Evolutionary conservation across 257 asterid genomes (phyloP), one percentile per base, ranked within the genome.

Genomic region (Fraxinus americana): DNA sequence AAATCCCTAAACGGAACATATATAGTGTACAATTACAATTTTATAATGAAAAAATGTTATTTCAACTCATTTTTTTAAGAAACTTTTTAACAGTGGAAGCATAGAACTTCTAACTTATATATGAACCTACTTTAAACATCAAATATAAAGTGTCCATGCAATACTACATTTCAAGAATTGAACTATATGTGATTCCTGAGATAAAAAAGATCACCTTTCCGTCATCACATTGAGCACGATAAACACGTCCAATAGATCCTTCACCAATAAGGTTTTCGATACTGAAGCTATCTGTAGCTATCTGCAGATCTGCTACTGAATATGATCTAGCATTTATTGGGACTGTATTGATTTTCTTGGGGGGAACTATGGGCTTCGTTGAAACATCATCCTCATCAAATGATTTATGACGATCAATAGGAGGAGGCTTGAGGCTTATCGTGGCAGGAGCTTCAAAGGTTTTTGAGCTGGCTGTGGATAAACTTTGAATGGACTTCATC

Each of bases 251-350:
- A 25, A 90, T 76, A 71, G 98, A 89, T 78, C 99, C 99, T 86
- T 94, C 99, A 0, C 98, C 98, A 38, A 94, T 80, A 78, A 92
- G 94, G 84, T 90, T 91, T 4, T 91, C 99, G 4, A 78, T 87
- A 77, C 68, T 89, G 87, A 94, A 94, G 88, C 97, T 94, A 77
- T 91, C 92, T 1, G 99, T 94, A 32, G 98, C 98, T 83, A 92
- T 91, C 91, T 93, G 98, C 79, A 93, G 84, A 80, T 93, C 98
- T 14, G 98, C 98, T 38, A 94, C 90, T 5, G 98, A 88, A 82
- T 85, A 95, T 25, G 76, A 84, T 66, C 84, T 87, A 13, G 94
- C 92, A 65, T 91, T 86, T 84, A 95, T 85, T 7, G 92, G 91
- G 70, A 88, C 89, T 17, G 82, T 81, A 70, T 82, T 81, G 57